Percentiles rank a stretch among this genome's conserved stretches.
These are phyloP conservation scores for Stephania yunnanensis DNA, from an alignment of 164 flowering plant species.

Conservation along the genomic window DNA sequence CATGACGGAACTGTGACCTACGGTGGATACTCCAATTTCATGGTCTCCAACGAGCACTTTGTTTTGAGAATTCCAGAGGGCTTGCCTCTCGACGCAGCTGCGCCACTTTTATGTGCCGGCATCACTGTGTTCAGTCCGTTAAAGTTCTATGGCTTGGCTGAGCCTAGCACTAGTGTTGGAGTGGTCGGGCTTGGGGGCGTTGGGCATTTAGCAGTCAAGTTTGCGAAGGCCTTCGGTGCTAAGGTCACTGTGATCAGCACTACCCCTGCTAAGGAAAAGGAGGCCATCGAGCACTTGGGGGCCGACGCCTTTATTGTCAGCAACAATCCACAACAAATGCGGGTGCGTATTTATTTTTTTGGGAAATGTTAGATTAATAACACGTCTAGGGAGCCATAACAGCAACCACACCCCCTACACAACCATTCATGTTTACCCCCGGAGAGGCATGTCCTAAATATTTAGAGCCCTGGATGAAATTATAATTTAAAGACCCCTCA, in stretches of 20 bases:
- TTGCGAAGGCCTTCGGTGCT: conserved; percentile 51
- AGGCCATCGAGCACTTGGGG: conserved; percentile 48
- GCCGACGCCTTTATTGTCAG: conserved; percentile 58
- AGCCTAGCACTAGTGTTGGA: conserved; percentile 39
- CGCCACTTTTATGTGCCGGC: conserved; percentile 48
- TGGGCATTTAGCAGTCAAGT: conserved; percentile 54
- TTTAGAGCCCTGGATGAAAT: no score
- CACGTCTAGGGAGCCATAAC: no score
- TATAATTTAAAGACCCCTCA: no score
- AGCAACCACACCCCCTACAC: no score
- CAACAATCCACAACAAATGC: conserved; percentile 36
- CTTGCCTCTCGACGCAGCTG: conserved; percentile 36
- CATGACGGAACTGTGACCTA: conserved; percentile 28
- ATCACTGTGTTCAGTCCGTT: conserved; percentile 47
- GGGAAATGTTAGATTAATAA: no score
- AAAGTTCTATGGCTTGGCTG: conserved; percentile 28
- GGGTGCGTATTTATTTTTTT: conserved; percentile 19
- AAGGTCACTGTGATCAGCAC: conserved; percentile 73
- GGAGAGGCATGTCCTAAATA: no score
- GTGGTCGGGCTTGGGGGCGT: conserved; percentile 58
- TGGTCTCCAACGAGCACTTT: conserved; percentile 33
- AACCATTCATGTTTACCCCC: no score
- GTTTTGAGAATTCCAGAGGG: conserved; percentile 37
- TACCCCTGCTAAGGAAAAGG: conserved; percentile 48
- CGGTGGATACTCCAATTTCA: conserved; percentile 34